Evolutionary conservation across 2,329 filamentous ascomycete species (phyloP).

Genomic region (Berkeleyomyces rouxiae): DNA sequence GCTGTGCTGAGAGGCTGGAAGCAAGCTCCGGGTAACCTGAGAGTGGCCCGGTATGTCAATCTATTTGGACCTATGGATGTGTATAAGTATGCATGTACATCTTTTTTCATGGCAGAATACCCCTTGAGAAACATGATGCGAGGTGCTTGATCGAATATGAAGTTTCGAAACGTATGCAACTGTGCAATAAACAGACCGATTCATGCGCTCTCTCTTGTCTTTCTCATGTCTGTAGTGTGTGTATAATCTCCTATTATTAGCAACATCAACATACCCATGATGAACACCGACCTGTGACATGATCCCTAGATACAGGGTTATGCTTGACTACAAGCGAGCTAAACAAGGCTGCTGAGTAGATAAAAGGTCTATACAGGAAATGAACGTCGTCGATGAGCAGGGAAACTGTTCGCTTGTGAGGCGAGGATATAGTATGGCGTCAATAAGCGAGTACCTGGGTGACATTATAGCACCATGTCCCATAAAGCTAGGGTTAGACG

Average conservation of each 20-base stretch:
- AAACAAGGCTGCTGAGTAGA: background rate
- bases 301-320: background rate
- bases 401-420: background rate
- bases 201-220: background rate
- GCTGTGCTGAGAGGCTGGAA: too few species aligned
- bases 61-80: too few species aligned
- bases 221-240: too few species aligned
- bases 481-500: background rate
- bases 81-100: too few species aligned
- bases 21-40: too few species aligned
- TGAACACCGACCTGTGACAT: background rate
- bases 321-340: background rate
- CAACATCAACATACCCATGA: background rate
- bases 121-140: too few species aligned
- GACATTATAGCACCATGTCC: background rate
- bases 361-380: slow-evolving; percentile 1
- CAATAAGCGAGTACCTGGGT: too few species aligned
- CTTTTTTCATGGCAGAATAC: too few species aligned
- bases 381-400: background rate
- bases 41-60: too few species aligned
- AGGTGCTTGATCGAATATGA: too few species aligned
- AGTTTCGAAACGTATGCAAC: too few species aligned
- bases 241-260: background rate
- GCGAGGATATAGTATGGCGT: too few species aligned
- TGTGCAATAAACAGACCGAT: background rate